Evolutionary conservation across 164 flowering plant species (phyloP).

Genomic region (Malania oleifera): DNA sequence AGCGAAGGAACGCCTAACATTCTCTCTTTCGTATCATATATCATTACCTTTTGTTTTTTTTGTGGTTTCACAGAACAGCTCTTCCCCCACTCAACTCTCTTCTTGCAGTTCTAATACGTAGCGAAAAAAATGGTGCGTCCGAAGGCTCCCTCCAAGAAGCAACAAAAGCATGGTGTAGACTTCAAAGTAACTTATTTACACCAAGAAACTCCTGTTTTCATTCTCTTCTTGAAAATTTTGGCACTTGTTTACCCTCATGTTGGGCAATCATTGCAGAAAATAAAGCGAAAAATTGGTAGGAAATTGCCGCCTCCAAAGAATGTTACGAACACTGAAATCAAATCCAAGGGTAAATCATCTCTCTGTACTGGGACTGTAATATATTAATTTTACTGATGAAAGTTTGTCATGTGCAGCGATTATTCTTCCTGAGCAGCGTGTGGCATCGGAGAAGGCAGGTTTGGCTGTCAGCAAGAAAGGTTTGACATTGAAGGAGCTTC

Average conservation of each 20-base stretch:
- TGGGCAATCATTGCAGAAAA: constrained; percentile 65
- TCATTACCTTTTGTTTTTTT: no score
- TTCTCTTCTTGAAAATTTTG: no score
- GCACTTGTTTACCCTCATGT: no score
- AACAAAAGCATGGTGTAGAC: constrained; percentile 50
- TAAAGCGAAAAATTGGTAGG: constrained; percentile 81
- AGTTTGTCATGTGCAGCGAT: constrained; percentile 47
- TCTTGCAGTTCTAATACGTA: neutral
- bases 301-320: constrained; percentile 87
- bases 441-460: constrained; percentile 76
- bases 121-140: constrained; percentile 21
- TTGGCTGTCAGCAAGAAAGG: constrained; percentile 78
- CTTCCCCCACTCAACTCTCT: neutral
- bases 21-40: no score
- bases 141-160: constrained; percentile 33
- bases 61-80: neutral
- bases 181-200: constrained; percentile 47
- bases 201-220: no score
- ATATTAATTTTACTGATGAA: neutral
- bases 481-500: constrained; percentile 87
- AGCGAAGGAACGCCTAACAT: no score
- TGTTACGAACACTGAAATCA: constrained; percentile 74
- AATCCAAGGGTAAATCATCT: constrained; percentile 58
- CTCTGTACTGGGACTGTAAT: neutral
- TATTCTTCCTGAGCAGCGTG: constrained; percentile 86